Evolutionary conservation across 2,329 filamentous ascomycete species (phyloP).

Genomic region (Claviceps lovelessii): DNA sequence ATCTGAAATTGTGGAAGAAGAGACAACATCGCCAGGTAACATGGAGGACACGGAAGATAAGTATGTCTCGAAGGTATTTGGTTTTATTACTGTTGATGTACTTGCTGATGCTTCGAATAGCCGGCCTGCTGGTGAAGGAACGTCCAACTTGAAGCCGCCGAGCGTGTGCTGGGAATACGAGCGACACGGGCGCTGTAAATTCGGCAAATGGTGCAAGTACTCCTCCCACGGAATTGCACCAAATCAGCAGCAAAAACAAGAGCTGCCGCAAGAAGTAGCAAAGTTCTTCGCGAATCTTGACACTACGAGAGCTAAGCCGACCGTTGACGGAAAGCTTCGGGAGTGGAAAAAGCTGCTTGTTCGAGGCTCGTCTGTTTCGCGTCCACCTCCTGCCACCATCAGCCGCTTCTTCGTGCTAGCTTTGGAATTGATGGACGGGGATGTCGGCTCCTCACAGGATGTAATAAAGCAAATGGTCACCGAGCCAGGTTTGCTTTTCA

Average conservation of each 20-base stretch:
- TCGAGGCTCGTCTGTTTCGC: not conserved
- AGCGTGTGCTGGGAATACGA: not conserved
- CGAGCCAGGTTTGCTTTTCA: constrained; percentile 16
- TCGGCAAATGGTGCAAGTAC: constrained; percentile 6
- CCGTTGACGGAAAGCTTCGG: constrained; percentile 7
- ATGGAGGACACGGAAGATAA: not conserved
- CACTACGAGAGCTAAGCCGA: not conserved
- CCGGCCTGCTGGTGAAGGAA: not conserved
- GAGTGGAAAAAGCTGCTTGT: constrained; percentile 9
- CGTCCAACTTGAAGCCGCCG: not conserved
- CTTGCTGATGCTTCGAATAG: not conserved
- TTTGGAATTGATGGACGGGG: constrained; percentile 10
- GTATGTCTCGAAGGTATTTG: not conserved
- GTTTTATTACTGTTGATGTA: not conserved
- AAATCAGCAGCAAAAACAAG: not conserved
- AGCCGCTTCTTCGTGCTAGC: constrained; percentile 9
- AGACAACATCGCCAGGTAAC: not conserved
- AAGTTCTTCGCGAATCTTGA: not conserved
- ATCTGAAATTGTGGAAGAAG: not conserved
- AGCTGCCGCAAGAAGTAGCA: not conserved
- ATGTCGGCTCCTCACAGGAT: constrained; percentile 10
- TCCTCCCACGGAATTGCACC: constrained; percentile 2
- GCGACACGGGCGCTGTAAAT: constrained; percentile 6
- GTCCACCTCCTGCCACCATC: not conserved
- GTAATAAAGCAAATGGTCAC: constrained; percentile 12